Evolutionary conservation across 768 basidiomycete species (phyloP).

Genomic region (Kwoniella bestiolae): DNA sequence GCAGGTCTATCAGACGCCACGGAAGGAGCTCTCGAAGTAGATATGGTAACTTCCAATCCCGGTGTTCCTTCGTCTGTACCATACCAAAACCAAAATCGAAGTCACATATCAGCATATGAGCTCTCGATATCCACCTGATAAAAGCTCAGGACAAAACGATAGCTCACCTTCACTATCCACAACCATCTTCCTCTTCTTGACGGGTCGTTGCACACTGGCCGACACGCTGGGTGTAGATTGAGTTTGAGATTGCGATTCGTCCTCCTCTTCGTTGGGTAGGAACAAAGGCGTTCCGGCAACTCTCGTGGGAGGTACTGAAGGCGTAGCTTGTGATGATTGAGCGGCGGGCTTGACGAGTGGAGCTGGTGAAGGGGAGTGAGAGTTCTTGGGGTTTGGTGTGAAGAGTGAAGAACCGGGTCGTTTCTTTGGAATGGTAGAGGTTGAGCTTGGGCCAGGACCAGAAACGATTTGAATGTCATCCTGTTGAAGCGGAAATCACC

Average conservation of each 20-base stretch:
- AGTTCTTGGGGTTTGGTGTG: background rate
- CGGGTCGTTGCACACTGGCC: background rate
- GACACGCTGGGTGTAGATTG: background rate
- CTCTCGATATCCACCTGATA: too few species aligned
- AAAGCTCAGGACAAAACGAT: too few species aligned
- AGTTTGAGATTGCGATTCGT: conserved; percentile 1
- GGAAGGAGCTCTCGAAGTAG: background rate
- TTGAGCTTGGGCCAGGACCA: background rate
- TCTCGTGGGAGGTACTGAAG: background rate
- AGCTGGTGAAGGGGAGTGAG: background rate
- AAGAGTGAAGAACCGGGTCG: background rate
- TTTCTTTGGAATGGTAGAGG: background rate
- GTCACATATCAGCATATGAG: too few species aligned
- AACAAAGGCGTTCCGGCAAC: conserved; percentile 11
- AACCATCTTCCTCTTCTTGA: conserved; percentile 1
- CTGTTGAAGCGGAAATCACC: background rate
- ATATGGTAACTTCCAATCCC: background rate
- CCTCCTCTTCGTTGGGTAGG: conserved; percentile 13
- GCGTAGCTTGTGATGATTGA: background rate
- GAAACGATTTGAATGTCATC: background rate
- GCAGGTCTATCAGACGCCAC: background rate
- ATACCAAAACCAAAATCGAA: too few species aligned
- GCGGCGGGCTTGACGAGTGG: background rate
- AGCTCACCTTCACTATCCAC: conserved; percentile 8
- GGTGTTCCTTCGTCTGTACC: conserved; percentile 2